These are phyloP conservation scores for Erodium chrysanthum DNA, from an alignment of 441 rosid genomes.

Conservation along the genomic window DNA sequence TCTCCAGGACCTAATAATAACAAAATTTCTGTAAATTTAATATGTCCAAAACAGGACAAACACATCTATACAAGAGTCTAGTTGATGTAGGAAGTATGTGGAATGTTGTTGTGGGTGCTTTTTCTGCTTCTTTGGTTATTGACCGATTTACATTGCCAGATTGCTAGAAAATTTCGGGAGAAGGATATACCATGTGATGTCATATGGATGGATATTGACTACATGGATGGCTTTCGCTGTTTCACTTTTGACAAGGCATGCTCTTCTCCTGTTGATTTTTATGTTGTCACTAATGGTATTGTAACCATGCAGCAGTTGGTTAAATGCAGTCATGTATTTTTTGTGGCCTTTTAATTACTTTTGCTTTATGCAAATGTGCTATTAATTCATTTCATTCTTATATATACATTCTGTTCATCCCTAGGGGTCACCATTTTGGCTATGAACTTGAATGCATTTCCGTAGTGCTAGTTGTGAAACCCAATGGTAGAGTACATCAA, in stretches of 20 bases:
- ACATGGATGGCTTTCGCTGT: conserved; percentile 98
- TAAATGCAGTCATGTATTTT: not conserved
- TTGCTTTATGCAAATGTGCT: not conserved
- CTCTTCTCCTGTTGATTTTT: conserved; percentile 8
- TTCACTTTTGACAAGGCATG: conserved; percentile 86
- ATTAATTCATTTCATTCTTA: too few species aligned
- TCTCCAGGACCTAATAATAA: not conserved
- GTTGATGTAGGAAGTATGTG: not conserved
- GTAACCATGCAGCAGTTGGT: not conserved
- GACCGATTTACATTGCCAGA: conserved; percentile 29
- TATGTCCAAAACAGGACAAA: not conserved
- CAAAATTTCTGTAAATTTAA: not conserved
- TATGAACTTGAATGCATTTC: not conserved
- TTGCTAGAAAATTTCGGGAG: conserved; percentile 63
- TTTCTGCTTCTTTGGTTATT: conserved; percentile 7
- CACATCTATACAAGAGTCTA: not conserved
- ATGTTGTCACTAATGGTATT: not conserved
- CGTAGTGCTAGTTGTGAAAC: not conserved
- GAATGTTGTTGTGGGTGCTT: not conserved
- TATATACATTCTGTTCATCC: too few species aligned
- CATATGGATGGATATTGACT: conserved; percentile 98
- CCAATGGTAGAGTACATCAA: not conserved
- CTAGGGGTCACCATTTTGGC: too few species aligned
- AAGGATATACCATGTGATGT: conserved; percentile 86
- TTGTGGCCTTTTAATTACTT: not conserved